Percentiles rank a stretch among this genome's conserved stretches.
phyloP scores from a whole-genome alignment of 2,329 filamentous ascomycete genomes.

The Aspergillus unguis region DNA sequence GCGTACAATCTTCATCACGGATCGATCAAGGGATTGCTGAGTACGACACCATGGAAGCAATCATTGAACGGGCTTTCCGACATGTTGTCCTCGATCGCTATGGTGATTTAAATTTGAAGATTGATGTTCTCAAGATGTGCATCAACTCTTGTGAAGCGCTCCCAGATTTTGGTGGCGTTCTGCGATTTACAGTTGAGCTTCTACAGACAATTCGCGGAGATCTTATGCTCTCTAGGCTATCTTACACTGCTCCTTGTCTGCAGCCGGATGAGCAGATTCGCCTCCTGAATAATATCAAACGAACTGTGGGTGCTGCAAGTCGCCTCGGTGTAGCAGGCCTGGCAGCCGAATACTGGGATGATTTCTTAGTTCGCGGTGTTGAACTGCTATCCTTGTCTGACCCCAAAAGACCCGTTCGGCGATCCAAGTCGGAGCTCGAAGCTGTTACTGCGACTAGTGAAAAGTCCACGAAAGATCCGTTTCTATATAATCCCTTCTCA shows the following conservation, averaged over 20 bases:
- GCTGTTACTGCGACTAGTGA: conserved; percentile 39
- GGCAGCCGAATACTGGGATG: conserved; percentile 91
- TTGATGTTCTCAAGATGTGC: conserved; percentile 83
- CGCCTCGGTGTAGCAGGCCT: conserved; percentile 68
- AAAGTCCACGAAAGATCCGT: conserved; percentile 63
- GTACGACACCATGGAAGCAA: conserved; percentile 38
- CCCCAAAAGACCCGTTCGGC: conserved; percentile 63
- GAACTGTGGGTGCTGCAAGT: conserved; percentile 73
- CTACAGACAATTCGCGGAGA: conserved; percentile 73
- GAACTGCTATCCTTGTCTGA: conserved; percentile 63
- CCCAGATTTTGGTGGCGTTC: conserved; percentile 85
- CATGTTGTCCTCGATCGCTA: conserved; percentile 54
- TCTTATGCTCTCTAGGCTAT: conserved; percentile 66
- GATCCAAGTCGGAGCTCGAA: conserved; percentile 53
- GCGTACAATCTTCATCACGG: conserved; percentile 38
- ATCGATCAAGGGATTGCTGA: conserved; percentile 30
- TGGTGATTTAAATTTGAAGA: conserved; percentile 75
- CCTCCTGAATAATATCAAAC: conserved; percentile 78
- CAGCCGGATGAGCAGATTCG: conserved; percentile 78
- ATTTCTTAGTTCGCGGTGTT: conserved; percentile 80
- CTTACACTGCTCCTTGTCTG: conserved; percentile 68
- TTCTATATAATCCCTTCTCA: conserved; percentile 92
- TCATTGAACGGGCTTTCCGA: conserved; percentile 45
- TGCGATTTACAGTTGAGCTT: conserved; percentile 80
- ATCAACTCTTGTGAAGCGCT: conserved; percentile 92